Evolutionary conservation across 2,329 filamentous ascomycete genomes (phyloP), one percentile per base, ranked within the genome.

Genomic region (Diaporthe velutina): DNA sequence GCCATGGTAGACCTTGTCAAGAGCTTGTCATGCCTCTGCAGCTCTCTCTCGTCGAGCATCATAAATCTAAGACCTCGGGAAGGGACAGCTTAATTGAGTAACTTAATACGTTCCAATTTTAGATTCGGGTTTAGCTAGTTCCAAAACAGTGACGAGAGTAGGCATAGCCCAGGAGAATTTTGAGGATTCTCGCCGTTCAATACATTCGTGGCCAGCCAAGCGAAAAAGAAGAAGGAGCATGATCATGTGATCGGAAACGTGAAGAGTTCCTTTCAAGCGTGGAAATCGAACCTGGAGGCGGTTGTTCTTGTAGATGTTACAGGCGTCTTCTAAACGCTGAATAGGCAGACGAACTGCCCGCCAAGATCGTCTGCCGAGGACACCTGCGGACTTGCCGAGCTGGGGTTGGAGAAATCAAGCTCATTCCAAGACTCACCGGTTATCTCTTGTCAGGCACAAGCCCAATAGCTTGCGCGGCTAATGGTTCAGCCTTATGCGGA

Each of bases 391-490:
- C 48, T 54, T 40, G 64, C 64, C 64, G 64, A 68, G 48, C 64
- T 17, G 9, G 30, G 40, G 13, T 54, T n/a, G 33, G 45, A 52
- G 60, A 40, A 67, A 68, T 68, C 64, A 68, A 68, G 64, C 64
- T 68, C 57, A 35, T 68, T 68, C 64, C 64, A 68, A 68, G 64
- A 68, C 64, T 52, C 45, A 33, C 30, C 15, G n/a, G 33, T 9
- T 10, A 54, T 28, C n/a, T 68, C 64, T 68, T 68, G 48, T 68
- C 64, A 40, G 64, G n/a, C 33, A 68, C 25, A 68, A 68, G 45
- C 45, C n/a, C n/a, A 33, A 19, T 54, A 19, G 64, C 48, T 10
- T 9, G 60, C 45, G 48, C n/a, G 33, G 33, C 64, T 28, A 68
- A n/a, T 6, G 2, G 22, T 28, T 50, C 64, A 68, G 33, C 64